phyloP scores from a whole-genome alignment of 2,329 filamentous ascomycete species.

The Fusarium denticulatum region DNA sequence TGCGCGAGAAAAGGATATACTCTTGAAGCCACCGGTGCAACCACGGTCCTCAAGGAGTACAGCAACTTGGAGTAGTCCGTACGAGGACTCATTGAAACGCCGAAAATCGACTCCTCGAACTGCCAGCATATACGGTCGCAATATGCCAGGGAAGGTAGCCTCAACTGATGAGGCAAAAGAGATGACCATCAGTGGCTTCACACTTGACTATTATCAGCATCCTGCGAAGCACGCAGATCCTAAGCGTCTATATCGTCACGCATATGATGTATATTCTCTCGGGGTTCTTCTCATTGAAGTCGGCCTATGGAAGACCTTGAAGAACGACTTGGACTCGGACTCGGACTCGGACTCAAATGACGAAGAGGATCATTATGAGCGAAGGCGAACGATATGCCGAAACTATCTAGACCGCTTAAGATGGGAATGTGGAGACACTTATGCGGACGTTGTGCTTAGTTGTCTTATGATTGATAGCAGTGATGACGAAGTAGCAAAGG shows the following conservation, averaged over 20 bases:
- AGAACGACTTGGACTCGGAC: accelerated
- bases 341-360: background rate
- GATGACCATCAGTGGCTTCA: background rate
- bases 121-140: background rate
- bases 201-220: background rate
- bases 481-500: background rate
- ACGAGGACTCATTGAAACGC: accelerated
- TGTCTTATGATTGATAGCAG: background rate
- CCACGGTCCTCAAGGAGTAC: no score
- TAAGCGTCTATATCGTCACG: background rate
- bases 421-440: background rate
- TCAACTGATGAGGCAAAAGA: accelerated
- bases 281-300: background rate
- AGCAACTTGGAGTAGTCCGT: accelerated
- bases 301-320: background rate
- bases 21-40: no score
- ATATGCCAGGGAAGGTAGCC: accelerated
- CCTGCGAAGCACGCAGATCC: background rate
- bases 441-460: background rate
- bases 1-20: no score
- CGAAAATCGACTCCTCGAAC: accelerated
- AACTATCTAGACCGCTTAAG: background rate
- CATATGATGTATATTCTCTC: background rate
- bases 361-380: background rate
- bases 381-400: background rate